These are phyloP conservation scores for Diaporthe australafricana DNA, from an alignment of 2,329 filamentous ascomycete species.

Conservation along the genomic window DNA sequence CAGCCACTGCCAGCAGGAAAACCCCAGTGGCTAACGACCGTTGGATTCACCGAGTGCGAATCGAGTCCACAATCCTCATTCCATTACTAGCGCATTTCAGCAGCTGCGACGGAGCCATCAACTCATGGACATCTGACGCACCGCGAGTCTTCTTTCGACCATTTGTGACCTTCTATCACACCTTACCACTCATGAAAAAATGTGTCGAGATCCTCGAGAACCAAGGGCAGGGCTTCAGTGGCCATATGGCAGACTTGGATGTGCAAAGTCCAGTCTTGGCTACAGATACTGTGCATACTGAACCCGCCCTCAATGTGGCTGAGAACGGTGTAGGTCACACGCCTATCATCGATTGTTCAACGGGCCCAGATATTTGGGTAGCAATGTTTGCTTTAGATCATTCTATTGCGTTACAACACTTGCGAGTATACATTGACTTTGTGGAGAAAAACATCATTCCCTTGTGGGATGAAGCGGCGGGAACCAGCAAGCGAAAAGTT, in stretches of 20 bases:
- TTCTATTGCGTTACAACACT: not conserved
- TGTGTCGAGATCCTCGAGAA: conserved; percentile 19
- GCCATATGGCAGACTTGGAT: not conserved
- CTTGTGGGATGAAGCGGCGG: conserved; percentile 24
- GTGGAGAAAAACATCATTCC: conserved; percentile 20
- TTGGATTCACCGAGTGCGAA: conserved; percentile 39
- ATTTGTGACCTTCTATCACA: conserved; percentile 37
- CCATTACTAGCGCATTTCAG: conserved; percentile 33
- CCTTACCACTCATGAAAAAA: conserved; percentile 34
- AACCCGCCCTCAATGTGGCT: not conserved
- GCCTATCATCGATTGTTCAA: not conserved
- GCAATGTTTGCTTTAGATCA: not conserved
- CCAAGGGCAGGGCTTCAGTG: not conserved
- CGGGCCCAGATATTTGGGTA: not conserved
- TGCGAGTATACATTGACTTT: conserved; percentile 25
- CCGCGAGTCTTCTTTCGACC: conserved; percentile 39
- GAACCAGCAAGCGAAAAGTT: not conserved
- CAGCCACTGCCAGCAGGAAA: not conserved
- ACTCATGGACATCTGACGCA: conserved; percentile 25
- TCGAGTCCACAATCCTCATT: conserved; percentile 39
- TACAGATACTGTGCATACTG: not conserved
- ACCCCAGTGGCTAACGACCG: not conserved
- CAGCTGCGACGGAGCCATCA: not conserved
- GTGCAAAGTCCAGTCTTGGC: not conserved
- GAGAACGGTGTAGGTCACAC: not conserved